Conservation (phyloP, 2,329 filamentous ascomycete species). For the Venturia effusa region DNA sequence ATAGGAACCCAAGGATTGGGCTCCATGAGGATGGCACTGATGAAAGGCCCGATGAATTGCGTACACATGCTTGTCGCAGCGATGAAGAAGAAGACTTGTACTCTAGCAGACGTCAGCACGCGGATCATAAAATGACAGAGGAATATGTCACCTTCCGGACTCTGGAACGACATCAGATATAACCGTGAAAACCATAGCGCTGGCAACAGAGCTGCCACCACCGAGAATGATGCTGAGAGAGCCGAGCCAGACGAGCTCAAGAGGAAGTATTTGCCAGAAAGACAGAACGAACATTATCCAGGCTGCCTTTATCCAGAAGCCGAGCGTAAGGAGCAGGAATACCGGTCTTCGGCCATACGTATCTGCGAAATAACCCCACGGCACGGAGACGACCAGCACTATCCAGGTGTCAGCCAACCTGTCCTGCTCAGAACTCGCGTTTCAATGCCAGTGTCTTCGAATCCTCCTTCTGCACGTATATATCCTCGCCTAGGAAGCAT, state of each 20-base stretch:
- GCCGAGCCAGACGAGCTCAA: slow-evolving; percentile 22
- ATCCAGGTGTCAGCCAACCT: slow-evolving; percentile 18
- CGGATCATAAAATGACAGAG: background rate
- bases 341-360: slow-evolving; percentile 24
- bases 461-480: background rate
- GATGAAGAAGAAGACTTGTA: slow-evolving; percentile 20
- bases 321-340: slow-evolving; percentile 19
- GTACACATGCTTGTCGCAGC: slow-evolving; percentile 19
- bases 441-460: background rate
- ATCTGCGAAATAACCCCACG: slow-evolving; percentile 26
- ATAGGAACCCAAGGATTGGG: slow-evolving; percentile 23
- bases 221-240: slow-evolving; percentile 20
- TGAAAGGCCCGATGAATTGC: slow-evolving; percentile 22
- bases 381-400: slow-evolving; percentile 21
- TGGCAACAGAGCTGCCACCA: slow-evolving; percentile 19
- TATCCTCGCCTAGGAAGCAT: background rate
- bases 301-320: slow-evolving; percentile 15
- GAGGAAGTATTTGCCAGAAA: slow-evolving; percentile 24
- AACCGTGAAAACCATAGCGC: slow-evolving; percentile 19
- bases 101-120: slow-evolving; percentile 1
- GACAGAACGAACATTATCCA: slow-evolving; percentile 24
- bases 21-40: slow-evolving; percentile 25
- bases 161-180: slow-evolving; percentile 22
- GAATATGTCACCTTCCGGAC: slow-evolving; percentile 13
- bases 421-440: background rate